Evolutionary conservation across 768 basidiomycete genomes (phyloP).

Genomic region (Mrakia frigida): DNA sequence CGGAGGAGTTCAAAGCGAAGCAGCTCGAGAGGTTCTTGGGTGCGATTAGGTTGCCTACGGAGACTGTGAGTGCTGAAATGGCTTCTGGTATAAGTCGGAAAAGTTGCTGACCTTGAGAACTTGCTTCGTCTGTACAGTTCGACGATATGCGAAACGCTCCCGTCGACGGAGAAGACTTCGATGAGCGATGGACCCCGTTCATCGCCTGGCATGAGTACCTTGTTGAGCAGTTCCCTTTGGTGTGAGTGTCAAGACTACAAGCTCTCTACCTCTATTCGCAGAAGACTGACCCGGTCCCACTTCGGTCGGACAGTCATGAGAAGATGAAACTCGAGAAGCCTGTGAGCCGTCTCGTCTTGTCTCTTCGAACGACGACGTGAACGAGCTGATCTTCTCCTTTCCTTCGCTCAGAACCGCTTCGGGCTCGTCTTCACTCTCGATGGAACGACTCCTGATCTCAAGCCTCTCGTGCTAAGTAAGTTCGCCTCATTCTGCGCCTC

Average conservation of each 20-base stretch:
- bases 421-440: slow-evolving; percentile 28
- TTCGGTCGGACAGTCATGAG: not conserved
- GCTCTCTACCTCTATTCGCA: not conserved
- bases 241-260: not conserved
- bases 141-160: slow-evolving; percentile 22
- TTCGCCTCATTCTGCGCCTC: not conserved
- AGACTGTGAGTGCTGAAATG: not conserved
- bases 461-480: slow-evolving; percentile 27
- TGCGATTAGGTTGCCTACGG: slow-evolving; percentile 25
- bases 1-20: slow-evolving; percentile 9
- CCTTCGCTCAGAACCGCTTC: slow-evolving; percentile 6
- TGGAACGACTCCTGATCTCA: slow-evolving; percentile 12
- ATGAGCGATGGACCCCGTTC: slow-evolving; percentile 21
- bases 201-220: slow-evolving; percentile 27
- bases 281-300: not conserved
- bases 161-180: slow-evolving; percentile 19
- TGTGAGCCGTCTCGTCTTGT: not conserved
- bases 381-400: not conserved
- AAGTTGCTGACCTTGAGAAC: not conserved
- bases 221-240: slow-evolving; percentile 15
- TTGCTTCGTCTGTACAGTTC: slow-evolving; percentile 6
- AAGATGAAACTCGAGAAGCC: slow-evolving; percentile 23
- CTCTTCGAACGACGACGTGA: not conserved
- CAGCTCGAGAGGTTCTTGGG: slow-evolving; percentile 33
- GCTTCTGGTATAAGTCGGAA: not conserved